Percentiles rank a stretch among this genome's conserved stretches.
Conservation (phyloP, 805 yeast genomes). For the Barnettozyma salicaria region DNA sequence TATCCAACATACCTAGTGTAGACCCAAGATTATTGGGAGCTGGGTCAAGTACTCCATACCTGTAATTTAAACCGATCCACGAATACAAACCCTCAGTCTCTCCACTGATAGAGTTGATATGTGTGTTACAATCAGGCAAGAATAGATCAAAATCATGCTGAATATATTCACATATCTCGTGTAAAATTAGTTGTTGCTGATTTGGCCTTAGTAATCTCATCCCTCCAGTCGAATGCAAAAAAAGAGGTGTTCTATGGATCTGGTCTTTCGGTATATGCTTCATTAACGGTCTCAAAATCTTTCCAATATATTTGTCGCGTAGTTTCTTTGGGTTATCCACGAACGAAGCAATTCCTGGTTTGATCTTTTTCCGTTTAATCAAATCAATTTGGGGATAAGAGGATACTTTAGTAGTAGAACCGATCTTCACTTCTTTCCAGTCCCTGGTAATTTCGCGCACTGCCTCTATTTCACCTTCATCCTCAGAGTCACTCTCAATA, state of each 20-base stretch:
- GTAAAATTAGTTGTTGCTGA: constrained; percentile 42
- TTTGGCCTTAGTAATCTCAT: constrained; percentile 52
- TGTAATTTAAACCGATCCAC: constrained; percentile 58
- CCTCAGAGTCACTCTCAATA: constrained; percentile 2
- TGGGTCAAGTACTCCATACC: constrained; percentile 37
- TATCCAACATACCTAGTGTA: constrained; percentile 81
- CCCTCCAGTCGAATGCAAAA: constrained; percentile 67
- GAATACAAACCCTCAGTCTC: constrained; percentile 62
- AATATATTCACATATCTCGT: constrained; percentile 45
- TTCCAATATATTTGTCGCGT: constrained; percentile 45
- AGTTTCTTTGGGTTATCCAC: constrained; percentile 41
- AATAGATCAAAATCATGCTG: constrained; percentile 41
- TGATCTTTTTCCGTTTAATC: constrained; percentile 26
- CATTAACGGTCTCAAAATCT: constrained; percentile 42
- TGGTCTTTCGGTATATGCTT: constrained; percentile 54
- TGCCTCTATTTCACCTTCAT: constrained; percentile 2
- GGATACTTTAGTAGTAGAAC: background rate
- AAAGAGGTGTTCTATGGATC: constrained; percentile 57
- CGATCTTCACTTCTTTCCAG: constrained; percentile 7
- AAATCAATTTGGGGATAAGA: constrained; percentile 15
- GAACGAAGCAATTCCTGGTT: constrained; percentile 54
- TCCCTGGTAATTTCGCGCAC: constrained; percentile 7
- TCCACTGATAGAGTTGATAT: constrained; percentile 56
- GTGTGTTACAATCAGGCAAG: constrained; percentile 56
- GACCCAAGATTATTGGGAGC: constrained; percentile 30